phyloP scores from a whole-genome alignment of 169 alveolate genomes.

The Babesia bovis region DNA sequence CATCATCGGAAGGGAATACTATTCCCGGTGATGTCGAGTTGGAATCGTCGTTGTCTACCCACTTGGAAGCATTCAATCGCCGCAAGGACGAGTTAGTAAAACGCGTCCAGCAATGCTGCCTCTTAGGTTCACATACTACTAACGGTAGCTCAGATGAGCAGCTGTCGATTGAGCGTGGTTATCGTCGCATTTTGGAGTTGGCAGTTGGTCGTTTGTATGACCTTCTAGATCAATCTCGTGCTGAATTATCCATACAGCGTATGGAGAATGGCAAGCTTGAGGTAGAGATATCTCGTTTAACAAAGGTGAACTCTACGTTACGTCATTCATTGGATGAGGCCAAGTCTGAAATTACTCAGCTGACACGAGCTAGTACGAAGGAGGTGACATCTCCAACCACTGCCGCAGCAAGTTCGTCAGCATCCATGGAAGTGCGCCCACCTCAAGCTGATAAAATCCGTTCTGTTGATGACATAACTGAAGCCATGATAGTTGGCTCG shows the following conservation, averaged over 20 bases:
- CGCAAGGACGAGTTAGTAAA: conserved; percentile 24
- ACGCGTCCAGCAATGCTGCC: conserved; percentile 5
- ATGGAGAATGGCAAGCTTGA: background rate
- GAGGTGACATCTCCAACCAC: background rate
- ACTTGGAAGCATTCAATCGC: conserved; percentile 38
- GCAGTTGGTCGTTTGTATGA: conserved; percentile 5
- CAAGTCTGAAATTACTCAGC: background rate
- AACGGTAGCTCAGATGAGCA: background rate
- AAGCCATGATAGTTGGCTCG: conserved; percentile 54
- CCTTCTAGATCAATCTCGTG: conserved; percentile 3
- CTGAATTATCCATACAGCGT: background rate
- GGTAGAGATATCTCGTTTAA: conserved; percentile 17
- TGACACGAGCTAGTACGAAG: background rate
- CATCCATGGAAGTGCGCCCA: background rate
- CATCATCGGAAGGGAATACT: background rate
- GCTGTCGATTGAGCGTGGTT: conserved; percentile 4
- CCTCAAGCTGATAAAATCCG: background rate
- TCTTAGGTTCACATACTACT: background rate
- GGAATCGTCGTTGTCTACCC: background rate
- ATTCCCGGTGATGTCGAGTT: background rate
- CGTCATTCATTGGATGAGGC: conserved; percentile 9
- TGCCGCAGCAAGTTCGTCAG: background rate
- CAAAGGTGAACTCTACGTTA: conserved; percentile 10
- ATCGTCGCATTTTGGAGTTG: conserved; percentile 5
- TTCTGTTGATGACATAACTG: conserved; percentile 46